Percentiles rank a stretch among this genome's conserved stretches.
Evolutionary conservation across 306 rosid genomes (phyloP).

Genomic region (Casuarina equisetifolia): DNA sequence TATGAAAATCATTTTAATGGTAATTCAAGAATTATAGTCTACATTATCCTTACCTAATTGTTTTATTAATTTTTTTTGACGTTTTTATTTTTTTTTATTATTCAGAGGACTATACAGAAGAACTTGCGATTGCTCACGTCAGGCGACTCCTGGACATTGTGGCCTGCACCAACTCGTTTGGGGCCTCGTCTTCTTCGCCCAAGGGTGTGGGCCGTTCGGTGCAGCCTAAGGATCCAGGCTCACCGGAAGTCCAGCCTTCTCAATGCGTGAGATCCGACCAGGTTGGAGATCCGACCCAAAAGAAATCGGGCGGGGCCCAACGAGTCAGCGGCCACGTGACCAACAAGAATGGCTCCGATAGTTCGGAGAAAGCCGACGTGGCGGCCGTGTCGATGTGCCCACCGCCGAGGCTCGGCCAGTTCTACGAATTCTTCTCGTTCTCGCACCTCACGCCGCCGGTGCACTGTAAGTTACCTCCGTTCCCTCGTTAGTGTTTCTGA

Average conservation of each 20-base stretch:
- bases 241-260: conserved; percentile 29
- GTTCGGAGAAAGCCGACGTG: conserved; percentile 38
- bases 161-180: conserved; percentile 74
- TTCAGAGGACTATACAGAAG: conserved; percentile 80
- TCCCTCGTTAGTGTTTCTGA: not conserved
- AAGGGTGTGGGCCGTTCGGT: conserved; percentile 32
- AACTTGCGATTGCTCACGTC: conserved; percentile 64
- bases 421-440: conserved; percentile 89
- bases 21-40: no score
- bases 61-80: no score
- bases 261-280: conserved; percentile 28
- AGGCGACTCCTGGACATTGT: conserved; percentile 83
- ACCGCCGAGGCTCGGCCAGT: conserved; percentile 81
- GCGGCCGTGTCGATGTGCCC: conserved; percentile 71
- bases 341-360: conserved; percentile 31
- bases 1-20: no score
- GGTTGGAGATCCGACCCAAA: conserved; percentile 33
- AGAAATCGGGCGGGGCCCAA: conserved; percentile 30
- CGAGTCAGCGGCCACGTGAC: not conserved
- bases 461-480: conserved; percentile 54
- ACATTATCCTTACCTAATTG: no score
- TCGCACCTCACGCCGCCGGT: conserved; percentile 83
- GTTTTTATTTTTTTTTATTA: not conserved
- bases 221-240: conserved; percentile 34
- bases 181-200: conserved; percentile 37